Evolutionary conservation across 2,329 filamentous ascomycete genomes (phyloP).

Genomic region (Whalleya microplaca): DNA sequence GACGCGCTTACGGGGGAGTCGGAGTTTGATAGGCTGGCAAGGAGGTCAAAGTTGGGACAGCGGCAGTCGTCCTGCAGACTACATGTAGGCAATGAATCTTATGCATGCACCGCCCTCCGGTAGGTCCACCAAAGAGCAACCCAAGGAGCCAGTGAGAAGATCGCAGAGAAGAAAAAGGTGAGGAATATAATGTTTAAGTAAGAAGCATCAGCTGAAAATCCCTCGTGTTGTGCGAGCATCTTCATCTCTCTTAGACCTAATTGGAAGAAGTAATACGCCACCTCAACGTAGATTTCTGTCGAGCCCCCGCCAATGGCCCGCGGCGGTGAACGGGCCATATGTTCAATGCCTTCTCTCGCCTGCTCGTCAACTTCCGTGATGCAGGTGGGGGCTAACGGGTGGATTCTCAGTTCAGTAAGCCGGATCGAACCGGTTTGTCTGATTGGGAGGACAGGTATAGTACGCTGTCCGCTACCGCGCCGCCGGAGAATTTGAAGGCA

Average conservation of each 20-base stretch:
- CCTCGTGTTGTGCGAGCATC: not conserved
- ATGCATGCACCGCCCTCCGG: slow-evolving; percentile 28
- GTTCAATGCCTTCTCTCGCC: slow-evolving; percentile 1
- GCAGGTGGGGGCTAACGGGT: not conserved
- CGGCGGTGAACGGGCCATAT: slow-evolving; percentile 2
- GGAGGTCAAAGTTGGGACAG: not conserved
- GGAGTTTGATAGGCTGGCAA: slow-evolving; percentile 11
- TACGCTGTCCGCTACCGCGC: slow-evolving; percentile 4
- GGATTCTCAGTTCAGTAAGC: slow-evolving; percentile 1
- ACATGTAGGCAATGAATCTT: slow-evolving; percentile 9
- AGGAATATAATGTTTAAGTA: slow-evolving; percentile 2
- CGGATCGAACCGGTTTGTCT: slow-evolving; percentile 2
- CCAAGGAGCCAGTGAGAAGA: not conserved
- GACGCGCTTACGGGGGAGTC: slow-evolving; percentile 6
- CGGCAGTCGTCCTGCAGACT: slow-evolving; percentile 6
- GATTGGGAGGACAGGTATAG: slow-evolving; percentile 1
- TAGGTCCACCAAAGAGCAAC: slow-evolving; percentile 15
- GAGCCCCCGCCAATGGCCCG: slow-evolving; percentile 1
- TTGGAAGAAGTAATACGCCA: not conserved
- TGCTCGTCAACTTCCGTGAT: slow-evolving; percentile 2
- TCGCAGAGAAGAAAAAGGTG: slow-evolving; percentile 1
- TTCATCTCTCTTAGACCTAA: not conserved
- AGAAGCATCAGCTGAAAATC: not conserved
- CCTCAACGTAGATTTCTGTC: not conserved
- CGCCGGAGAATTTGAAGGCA: slow-evolving; percentile 2